Evolutionary conservation across 2,329 filamentous ascomycete species (phyloP).

Genomic region (Curvularia sp.): DNA sequence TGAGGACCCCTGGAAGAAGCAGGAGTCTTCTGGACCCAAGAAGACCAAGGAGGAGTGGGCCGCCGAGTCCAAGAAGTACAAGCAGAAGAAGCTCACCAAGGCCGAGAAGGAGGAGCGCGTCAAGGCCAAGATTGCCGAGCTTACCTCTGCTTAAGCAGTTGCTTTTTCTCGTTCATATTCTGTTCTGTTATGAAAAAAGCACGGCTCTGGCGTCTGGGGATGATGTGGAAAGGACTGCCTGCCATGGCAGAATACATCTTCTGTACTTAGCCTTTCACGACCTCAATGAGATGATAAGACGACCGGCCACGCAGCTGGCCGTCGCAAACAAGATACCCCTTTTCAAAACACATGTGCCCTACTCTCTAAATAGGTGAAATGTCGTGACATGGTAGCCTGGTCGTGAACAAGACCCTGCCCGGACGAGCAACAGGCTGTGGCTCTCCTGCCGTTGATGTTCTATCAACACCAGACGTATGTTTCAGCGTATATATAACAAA

Average conservation of each 20-base stretch:
- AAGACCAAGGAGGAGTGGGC: conserved; percentile 99
- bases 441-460: neutral
- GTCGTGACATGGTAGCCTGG: conserved; percentile 2
- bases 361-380: neutral
- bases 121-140: conserved; percentile 88
- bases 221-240: conserved; percentile 40
- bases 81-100: conserved; percentile 76
- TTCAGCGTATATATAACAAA: neutral
- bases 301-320: conserved; percentile 35
- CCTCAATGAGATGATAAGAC: conserved; percentile 42
- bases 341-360: conserved; percentile 2
- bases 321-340: conserved; percentile 24
- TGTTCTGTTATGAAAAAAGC: conserved; percentile 45
- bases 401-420: conserved; percentile 2
- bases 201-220: conserved; percentile 47
- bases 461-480: neutral
- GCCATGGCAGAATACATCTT: conserved; percentile 30
- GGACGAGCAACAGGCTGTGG: neutral
- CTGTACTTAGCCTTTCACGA: conserved; percentile 43
- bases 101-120: conserved; percentile 83
- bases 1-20: conserved; percentile 97
- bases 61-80: conserved; percentile 92
- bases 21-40: conserved; percentile 74
- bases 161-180: conserved; percentile 24
- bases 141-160: conserved; percentile 59